These are phyloP conservation scores for Xerophyta viscosa DNA, from an alignment of 106 monocot species.

Conservation along the genomic window DNA sequence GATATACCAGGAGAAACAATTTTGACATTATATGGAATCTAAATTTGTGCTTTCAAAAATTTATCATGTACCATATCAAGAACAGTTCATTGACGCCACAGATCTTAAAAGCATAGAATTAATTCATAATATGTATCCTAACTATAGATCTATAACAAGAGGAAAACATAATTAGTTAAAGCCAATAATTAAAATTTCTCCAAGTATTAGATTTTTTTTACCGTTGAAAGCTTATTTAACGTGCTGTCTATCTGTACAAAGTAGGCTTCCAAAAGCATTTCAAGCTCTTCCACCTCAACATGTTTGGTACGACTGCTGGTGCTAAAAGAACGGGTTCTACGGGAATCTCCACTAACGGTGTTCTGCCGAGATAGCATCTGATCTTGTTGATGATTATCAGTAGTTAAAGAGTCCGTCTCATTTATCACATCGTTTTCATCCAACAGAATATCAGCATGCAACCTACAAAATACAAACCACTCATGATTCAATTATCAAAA, in stretches of 20 bases:
- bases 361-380: background rate
- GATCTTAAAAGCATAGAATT: too few relatives aligned
- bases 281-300: slow-evolving; percentile 49
- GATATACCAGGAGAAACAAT: too few relatives aligned
- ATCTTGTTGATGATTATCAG: background rate
- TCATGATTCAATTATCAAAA: too few relatives aligned
- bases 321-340: slow-evolving; percentile 18
- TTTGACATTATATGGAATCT: too few relatives aligned
- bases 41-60: too few relatives aligned
- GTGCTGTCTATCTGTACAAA: slow-evolving; percentile 69
- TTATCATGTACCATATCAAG: too few relatives aligned
- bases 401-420: slow-evolving; percentile 10
- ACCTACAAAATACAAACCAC: slow-evolving; percentile 17
- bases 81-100: too few relatives aligned
- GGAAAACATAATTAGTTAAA: background rate
- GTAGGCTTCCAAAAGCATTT: slow-evolving; percentile 79
- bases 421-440: slow-evolving; percentile 17
- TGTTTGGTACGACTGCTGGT: slow-evolving; percentile 29
- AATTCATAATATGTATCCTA: too few relatives aligned
- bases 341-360: slow-evolving; percentile 14
- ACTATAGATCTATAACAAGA: background rate
- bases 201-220: slow-evolving; percentile 14
- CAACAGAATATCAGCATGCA: slow-evolving; percentile 4
- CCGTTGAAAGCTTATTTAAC: slow-evolving; percentile 59
- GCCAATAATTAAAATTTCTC: background rate